Conservation (phyloP, 371 early-diverging fungal genomes). For the Nematocida ironsii region DNA sequence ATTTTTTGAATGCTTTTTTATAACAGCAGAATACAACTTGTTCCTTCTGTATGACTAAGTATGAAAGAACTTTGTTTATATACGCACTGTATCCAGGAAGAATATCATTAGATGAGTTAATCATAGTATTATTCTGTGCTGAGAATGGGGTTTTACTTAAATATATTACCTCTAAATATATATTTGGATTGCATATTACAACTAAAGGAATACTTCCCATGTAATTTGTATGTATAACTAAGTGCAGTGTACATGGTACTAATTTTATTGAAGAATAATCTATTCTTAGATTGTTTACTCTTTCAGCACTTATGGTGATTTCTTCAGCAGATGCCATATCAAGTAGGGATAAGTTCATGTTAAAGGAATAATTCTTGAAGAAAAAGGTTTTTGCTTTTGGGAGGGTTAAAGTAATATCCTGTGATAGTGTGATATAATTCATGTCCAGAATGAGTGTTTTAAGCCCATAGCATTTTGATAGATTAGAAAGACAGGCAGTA, state of each 20-base stretch:
- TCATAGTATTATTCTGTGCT: background rate
- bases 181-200: background rate
- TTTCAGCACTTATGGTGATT: background rate
- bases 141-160: background rate
- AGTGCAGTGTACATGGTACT: background rate
- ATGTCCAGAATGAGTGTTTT: background rate
- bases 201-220: conserved; percentile 1
- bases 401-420: background rate
- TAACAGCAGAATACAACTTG: background rate
- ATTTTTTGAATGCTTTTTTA: background rate
- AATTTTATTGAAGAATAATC: background rate
- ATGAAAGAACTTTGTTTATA: background rate
- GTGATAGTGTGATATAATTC: background rate
- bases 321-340: background rate
- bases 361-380: background rate
- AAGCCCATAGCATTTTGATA: background rate
- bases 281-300: background rate
- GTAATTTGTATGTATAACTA: background rate
- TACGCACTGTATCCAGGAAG: background rate
- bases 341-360: background rate
- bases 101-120: background rate
- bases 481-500: background rate
- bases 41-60: background rate
- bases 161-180: background rate
- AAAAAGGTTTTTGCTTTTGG: background rate